A percentile compares a stretch with the other conserved stretches of the same genome.
phyloP scores from a whole-genome alignment of 2,329 filamentous ascomycete species.

The Tetracladium maxilliforme region DNA sequence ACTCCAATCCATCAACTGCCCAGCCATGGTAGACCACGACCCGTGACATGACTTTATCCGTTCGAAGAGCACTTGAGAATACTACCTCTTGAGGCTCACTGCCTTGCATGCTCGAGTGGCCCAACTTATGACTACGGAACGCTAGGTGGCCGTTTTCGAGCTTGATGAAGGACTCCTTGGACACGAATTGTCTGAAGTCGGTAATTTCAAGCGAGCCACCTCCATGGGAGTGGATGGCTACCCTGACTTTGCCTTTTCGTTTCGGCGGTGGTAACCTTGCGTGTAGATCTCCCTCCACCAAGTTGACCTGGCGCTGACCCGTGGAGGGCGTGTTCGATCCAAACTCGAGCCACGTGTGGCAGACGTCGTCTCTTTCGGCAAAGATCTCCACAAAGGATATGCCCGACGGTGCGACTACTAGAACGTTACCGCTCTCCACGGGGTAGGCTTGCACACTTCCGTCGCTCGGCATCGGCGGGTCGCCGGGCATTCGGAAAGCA shows the following conservation, averaged over 20 bases:
- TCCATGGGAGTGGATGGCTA: conserved; percentile 64
- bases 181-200: conserved; percentile 56
- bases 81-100: conserved; percentile 59
- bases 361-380: conserved; percentile 65
- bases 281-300: conserved; percentile 65
- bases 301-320: conserved; percentile 54
- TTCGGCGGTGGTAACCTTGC: conserved; percentile 56
- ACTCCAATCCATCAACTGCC: conserved; percentile 76
- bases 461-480: conserved; percentile 48
- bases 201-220: conserved; percentile 61
- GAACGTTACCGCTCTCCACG: conserved; percentile 60
- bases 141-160: conserved; percentile 61
- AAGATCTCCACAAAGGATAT: conserved; percentile 78
- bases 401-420: conserved; percentile 67
- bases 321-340: conserved; percentile 40
- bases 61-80: conserved; percentile 51
- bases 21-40: conserved; percentile 65
- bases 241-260: conserved; percentile 47
- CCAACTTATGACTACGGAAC: conserved; percentile 63
- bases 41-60: conserved; percentile 59
- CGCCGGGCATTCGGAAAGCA: conserved; percentile 73
- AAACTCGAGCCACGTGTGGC: conserved; percentile 72
- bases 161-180: conserved; percentile 60
- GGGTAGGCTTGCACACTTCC: conserved; percentile 76
- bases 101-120: conserved; percentile 55